Evolutionary conservation across 306 rosid genomes (phyloP), one percentile per base, ranked within the genome.

Genomic region (Ziziphus jujuba): DNA sequence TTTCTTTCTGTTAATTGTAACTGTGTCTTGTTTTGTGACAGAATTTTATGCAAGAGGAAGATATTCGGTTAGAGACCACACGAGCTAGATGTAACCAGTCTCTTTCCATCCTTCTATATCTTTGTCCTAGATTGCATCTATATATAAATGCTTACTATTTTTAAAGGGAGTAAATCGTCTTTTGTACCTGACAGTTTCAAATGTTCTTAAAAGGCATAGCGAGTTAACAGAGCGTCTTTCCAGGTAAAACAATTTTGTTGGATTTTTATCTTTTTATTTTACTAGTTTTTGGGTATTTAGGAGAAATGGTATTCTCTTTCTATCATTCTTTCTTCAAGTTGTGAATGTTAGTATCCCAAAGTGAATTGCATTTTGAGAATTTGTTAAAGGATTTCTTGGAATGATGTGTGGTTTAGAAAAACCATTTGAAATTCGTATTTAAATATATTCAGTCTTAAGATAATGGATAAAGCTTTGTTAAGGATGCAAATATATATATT

Each of bases 211-310:
- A 81, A 79, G 92, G 73, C 99, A 95, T 61, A 85, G 87, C 9
- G 89, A 87, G 50, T 82, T 95, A 80, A 63, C 89, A 0, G 95
- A 95, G 80, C 99, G 95, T 50, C 82, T 90, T 72, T 82, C 99
- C 52, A 88, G 99, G 99, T 90, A 76, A 21, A 56, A 31, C 23
- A 31, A 54, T 11, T 51, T 63, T 61, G 0, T 9, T 47, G 19
- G 53, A 52, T 44, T 66, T 67, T 68, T 23, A 44, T 4, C 35
- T 50, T 34, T 58, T 62, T 31, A 40, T 59, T n/a, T 74, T 25
- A 23, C 15, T 52, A 28, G 22, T 7, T 52, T 74, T 53, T 61
- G 38, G 28, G 62, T 49, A 40, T 54, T 70, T 21, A 23, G 56
- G 21, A 44, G 16, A 23, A 24, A 5, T 38, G 56, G 40, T 52